Conservation (phyloP, 306 rosid species). For the Cucurbita maxima region DNA sequence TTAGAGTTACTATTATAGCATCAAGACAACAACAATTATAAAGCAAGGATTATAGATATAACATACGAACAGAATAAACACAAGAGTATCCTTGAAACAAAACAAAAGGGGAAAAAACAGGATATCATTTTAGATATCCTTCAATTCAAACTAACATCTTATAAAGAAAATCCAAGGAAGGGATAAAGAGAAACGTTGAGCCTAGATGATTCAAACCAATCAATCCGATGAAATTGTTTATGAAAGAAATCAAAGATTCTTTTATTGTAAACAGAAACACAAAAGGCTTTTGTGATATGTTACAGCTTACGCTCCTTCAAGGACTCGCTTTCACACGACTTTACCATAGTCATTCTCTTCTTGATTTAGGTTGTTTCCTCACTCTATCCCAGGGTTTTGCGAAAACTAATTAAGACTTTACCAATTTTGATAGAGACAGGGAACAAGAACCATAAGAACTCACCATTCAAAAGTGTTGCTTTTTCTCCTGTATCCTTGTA, state of each 20-base stretch:
- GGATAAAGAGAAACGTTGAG: neutral
- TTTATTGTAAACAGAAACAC: neutral
- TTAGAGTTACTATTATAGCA: conserved; percentile 13
- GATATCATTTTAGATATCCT: too few relatives aligned
- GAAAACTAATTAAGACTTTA: too few relatives aligned
- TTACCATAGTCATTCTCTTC: neutral
- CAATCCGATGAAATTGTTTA: neutral
- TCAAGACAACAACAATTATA: neutral
- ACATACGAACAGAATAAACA: neutral
- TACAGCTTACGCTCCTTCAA: neutral
- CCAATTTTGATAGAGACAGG: neutral
- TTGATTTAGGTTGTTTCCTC: neutral
- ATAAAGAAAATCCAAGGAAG: neutral
- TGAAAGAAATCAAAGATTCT: neutral
- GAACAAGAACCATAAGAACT: conserved; percentile 1
- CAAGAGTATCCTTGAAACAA: neutral
- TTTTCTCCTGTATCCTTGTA: conserved; percentile 88
- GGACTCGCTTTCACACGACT: neutral
- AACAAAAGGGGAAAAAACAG: too few relatives aligned
- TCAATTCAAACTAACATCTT: neutral
- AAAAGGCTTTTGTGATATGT: neutral
- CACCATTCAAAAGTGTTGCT: conserved; percentile 77
- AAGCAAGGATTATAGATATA: neutral
- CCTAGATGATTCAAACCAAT: neutral
- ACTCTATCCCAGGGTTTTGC: neutral